Evolutionary conservation across 202 grass and related monocot genomes (phyloP), one percentile per base, ranked within the genome.

Genomic region (Sporobolus alterniflorus): DNA sequence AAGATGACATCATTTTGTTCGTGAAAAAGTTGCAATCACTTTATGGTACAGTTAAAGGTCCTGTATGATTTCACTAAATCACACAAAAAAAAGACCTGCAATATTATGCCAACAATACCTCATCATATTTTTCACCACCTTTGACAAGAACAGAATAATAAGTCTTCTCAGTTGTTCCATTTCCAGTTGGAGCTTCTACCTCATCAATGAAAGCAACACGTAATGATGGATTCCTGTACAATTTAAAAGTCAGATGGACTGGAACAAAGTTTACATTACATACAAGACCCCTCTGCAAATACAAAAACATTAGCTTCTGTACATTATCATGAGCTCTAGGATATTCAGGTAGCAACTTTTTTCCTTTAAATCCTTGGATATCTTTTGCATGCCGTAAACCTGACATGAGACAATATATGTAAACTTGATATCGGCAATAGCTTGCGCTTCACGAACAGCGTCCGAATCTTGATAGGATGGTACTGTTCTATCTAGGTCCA

Each of bases 141-240:
- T 99, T 99, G 66, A 99, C 93, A 91, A 99, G 97, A 90, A 99
- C 97, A 57, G 97, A 99, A 89, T 92, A 96, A 77, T 96, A 99
- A 28, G 79, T 78, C 77, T 94, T 99, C 81, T 88, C 77, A 84
- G 79, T 84, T 47, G 55, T 83, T 65, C 85, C 93, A 82, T 83
- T 68, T 55, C 5, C 21, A 17, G 73, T 55, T 1, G 24, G 54
- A 72, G 76, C 88, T 74, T 99, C 93, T 73, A 73, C 77, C 31
- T 99, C 97, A 77, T 99, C 93, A 64, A 99, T 96, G 76, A 92
- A 99, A 76, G 97, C 93, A 82, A 99, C 79, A 21, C 97, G 89
- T 63, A 99, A 81, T 9, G 93, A 99, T 49, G 83, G 85, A 48
- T 91, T 55, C 55, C 93, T 96, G 62, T 71, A 69, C 24, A 74